Evolutionary conservation across 2,329 filamentous ascomycete genomes (phyloP).

Genomic region (Ramularia endophylla): DNA sequence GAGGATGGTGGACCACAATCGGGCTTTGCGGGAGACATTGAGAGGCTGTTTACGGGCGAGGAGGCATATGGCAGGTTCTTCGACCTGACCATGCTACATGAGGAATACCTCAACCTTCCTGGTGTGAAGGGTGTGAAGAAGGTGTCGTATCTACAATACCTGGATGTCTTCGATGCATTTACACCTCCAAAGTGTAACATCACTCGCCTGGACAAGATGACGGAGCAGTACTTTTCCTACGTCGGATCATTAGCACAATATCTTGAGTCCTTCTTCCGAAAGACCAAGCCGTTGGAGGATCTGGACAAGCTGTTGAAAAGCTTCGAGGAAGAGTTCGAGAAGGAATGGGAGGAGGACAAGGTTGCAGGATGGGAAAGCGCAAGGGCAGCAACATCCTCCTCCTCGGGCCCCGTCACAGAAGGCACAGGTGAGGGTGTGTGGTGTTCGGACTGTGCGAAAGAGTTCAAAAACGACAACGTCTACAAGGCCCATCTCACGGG

Average conservation of each 20-base stretch:
- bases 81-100: conserved; percentile 77
- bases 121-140: conserved; percentile 63
- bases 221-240: conserved; percentile 88
- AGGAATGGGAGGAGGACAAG: conserved; percentile 72
- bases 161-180: conserved; percentile 87
- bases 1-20: conserved; percentile 49
- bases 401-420: conserved; percentile 42
- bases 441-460: conserved; percentile 89
- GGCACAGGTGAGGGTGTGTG: conserved; percentile 65
- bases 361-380: conserved; percentile 69
- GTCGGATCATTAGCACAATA: conserved; percentile 74
- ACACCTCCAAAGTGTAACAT: conserved; percentile 65
- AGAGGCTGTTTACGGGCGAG: conserved; percentile 92
- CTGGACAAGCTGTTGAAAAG: conserved; percentile 67
- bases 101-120: conserved; percentile 83
- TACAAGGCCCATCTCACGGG: conserved; percentile 84
- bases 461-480: conserved; percentile 92
- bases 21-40: conserved; percentile 55
- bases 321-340: conserved; percentile 80
- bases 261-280: conserved; percentile 79
- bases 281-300: conserved; percentile 80
- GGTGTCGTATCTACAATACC: conserved; percentile 83
- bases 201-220: conserved; percentile 78
- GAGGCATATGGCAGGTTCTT: conserved; percentile 91
- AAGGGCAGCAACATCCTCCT: conserved; percentile 19